Evolutionary conservation across 805 yeast genomes (phyloP).

Genomic region (Starmerella vaccinii): DNA sequence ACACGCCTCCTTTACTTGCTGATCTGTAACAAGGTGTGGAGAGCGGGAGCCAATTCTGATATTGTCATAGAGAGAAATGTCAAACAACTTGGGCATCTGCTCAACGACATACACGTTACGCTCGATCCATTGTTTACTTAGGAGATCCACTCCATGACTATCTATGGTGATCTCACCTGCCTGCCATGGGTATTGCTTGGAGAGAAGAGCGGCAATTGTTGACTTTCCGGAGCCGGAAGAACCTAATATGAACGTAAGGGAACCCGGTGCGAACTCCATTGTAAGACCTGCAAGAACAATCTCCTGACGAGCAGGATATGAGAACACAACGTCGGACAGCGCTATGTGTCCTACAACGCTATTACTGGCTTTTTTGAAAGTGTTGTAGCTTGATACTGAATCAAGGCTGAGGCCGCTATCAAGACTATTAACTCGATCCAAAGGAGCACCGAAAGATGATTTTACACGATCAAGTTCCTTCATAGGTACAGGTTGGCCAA

Average conservation of each 20-base stretch:
- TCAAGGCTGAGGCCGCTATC: neutral
- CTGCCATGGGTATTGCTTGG: conserved; percentile 45
- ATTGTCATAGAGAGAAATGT: conserved; percentile 53
- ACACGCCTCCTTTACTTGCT: conserved; percentile 37
- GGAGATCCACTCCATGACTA: conserved; percentile 37
- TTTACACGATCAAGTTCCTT: no score
- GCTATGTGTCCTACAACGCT: conserved; percentile 7
- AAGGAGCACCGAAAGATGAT: neutral
- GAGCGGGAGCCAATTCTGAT: conserved; percentile 41
- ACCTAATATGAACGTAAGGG: conserved; percentile 63
- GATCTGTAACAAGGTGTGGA: conserved; percentile 24
- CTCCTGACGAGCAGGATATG: conserved; percentile 50
- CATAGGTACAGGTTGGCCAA: neutral
- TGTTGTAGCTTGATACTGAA: neutral
- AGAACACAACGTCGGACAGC: conserved; percentile 34
- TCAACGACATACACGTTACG: conserved; percentile 63
- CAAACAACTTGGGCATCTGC: conserved; percentile 58
- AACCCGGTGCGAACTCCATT: conserved; percentile 39
- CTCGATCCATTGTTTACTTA: conserved; percentile 45
- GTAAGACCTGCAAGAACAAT: conserved; percentile 41
- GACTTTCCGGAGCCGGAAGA: conserved; percentile 92
- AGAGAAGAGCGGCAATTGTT: conserved; percentile 53
- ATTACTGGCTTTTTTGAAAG: neutral
- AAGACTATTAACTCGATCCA: neutral
- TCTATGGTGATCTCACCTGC: conserved; percentile 54